Conservation (phyloP, 2,329 filamentous ascomycete species). For the Claviceps quebecensis region DNA sequence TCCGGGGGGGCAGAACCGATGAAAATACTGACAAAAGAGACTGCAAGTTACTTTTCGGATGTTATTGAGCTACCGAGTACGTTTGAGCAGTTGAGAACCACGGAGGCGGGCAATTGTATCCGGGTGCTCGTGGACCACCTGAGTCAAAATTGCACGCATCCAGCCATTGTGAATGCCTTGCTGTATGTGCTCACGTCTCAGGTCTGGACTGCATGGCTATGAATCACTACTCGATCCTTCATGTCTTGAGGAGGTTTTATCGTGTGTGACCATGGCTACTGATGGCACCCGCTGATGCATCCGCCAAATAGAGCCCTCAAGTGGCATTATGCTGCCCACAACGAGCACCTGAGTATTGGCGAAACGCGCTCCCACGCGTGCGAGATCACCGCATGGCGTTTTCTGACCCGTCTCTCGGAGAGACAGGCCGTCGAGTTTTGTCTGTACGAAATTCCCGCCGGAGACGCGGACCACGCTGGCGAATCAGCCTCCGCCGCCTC, state of each 20-base stretch:
- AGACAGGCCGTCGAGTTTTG: constrained; percentile 62
- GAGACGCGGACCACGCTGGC: constrained; percentile 11
- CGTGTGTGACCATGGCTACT: no score
- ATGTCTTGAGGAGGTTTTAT: not conserved
- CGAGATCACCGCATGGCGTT: constrained; percentile 71
- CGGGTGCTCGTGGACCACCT: constrained; percentile 50
- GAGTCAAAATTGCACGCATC: constrained; percentile 48
- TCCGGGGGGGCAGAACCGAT: no score
- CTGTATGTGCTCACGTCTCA: constrained; percentile 37
- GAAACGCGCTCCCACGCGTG: constrained; percentile 59
- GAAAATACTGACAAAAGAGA: not conserved
- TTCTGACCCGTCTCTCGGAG: constrained; percentile 56
- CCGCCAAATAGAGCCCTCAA: constrained; percentile 45
- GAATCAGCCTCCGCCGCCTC: not conserved
- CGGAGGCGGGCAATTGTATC: constrained; percentile 44
- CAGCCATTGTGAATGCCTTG: constrained; percentile 56
- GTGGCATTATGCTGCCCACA: constrained; percentile 54
- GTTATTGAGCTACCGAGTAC: constrained; percentile 50
- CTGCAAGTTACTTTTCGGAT: constrained; percentile 45
- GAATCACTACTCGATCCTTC: not conserved
- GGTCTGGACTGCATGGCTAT: not conserved
- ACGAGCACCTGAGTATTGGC: constrained; percentile 51
- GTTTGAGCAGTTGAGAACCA: constrained; percentile 61
- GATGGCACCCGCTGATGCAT: not conserved
- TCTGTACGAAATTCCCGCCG: constrained; percentile 53